Base-by-base conservation (phyloP, 2,329 filamentous ascomycete genomes). In the Aspergillus eucalypticola region DNA sequence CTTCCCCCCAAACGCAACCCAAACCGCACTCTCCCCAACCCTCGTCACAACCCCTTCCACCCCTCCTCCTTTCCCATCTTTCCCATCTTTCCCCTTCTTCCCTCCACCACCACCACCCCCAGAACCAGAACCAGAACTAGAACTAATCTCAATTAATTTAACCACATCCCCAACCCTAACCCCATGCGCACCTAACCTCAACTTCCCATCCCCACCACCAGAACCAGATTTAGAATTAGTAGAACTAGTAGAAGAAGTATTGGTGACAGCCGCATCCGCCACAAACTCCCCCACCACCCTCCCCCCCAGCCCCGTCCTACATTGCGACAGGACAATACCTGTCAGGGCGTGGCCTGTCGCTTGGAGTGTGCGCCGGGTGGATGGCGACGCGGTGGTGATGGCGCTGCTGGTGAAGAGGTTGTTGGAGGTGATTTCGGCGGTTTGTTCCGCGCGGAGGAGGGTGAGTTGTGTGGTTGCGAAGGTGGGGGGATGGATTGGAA, bases 231-330 rank as follows among this genome's bases (percentile, higher is more conserved):
- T 60, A 8, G 50, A 48, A 25, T 65, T 69, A 2, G 66, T 60
- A 13, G 63, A 65, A 1, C 66, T 58, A 13, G 63, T 64, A 38
- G 65, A 32, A 32, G 29, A 35, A 35, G 29, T 68, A 4, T 77
- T 75, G 3, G 84, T 82, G 2, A 89, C 84, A 0, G 92, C 90
- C n/a, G 85, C 78, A 70, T 97, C 94, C 1, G 78, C 75, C 1
- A 79, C 81, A 5, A 99, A 86, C 74, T 97, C 93, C 3, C 97
- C 80, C 1, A 99, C 89, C 0, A 91, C 92, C 65, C 92, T 90
- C n/a, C 95, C 95, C 15, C 93, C 95, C 39, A 97, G 82, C 0
- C 95, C 95, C 0, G 95, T 99, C 29, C 93, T 88, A 72, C 90
- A 90, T 17, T 90, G 88, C 10, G 84, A 81, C 35, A 96, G 80